These are phyloP conservation scores for Cordyceps farinosa DNA, from an alignment of 2,329 filamentous ascomycete species.

Conservation along the genomic window DNA sequence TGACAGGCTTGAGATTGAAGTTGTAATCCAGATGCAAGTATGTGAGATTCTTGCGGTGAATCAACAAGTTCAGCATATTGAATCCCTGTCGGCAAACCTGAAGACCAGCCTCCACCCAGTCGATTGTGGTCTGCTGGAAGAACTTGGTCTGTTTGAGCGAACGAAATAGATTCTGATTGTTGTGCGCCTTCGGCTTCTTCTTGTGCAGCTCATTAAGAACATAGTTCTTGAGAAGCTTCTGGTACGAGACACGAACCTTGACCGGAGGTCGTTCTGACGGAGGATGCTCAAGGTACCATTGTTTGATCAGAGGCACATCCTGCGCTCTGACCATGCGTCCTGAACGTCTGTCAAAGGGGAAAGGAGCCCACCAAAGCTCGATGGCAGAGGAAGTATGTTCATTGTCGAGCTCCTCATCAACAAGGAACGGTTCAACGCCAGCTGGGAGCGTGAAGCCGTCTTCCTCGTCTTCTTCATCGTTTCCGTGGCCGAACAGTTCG, in stretches of 20 bases:
- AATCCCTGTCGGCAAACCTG: slow-evolving; percentile 98
- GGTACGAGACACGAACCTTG: slow-evolving; percentile 96
- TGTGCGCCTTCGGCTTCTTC: slow-evolving; percentile 91
- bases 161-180: slow-evolving; percentile 85
- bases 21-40: slow-evolving; percentile 99
- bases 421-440: slow-evolving; percentile 81
- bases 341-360: slow-evolving; percentile 89
- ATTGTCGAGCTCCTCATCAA: slow-evolving; percentile 83
- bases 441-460: slow-evolving; percentile 80
- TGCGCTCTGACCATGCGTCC: slow-evolving; percentile 95
- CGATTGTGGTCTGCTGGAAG: slow-evolving; percentile 98
- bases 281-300: slow-evolving; percentile 97
- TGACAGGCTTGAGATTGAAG: slow-evolving; percentile 98
- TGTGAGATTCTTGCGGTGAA: slow-evolving; percentile 96
- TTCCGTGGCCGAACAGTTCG: slow-evolving; percentile 80
- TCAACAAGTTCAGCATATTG: slow-evolving; percentile 97
- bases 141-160: slow-evolving; percentile 96
- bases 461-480: slow-evolving; percentile 69
- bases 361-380: slow-evolving; percentile 96
- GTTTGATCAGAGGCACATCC: slow-evolving; percentile 94
- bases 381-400: slow-evolving; percentile 89
- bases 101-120: slow-evolving; percentile 98
- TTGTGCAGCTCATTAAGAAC: slow-evolving; percentile 97
- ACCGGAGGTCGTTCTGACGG: slow-evolving; percentile 81
- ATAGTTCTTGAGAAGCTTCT: slow-evolving; percentile 93